phyloP scores from a whole-genome alignment of 805 yeast genomes.

The Priceomyces medius region DNA sequence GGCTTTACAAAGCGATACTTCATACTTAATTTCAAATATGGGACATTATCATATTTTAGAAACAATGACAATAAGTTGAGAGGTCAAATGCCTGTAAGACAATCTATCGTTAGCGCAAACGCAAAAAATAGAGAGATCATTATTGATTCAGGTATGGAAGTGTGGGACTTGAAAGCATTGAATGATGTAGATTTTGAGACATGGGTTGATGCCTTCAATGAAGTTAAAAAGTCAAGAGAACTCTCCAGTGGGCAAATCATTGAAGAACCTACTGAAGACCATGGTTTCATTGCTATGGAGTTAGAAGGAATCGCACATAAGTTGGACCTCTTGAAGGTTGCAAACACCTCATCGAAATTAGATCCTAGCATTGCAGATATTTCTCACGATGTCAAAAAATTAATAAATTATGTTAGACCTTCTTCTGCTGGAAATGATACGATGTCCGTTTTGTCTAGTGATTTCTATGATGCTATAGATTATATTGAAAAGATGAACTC shows the following conservation, averaged over 20 bases:
- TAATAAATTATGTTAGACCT: slow-evolving; percentile 16
- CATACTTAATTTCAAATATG: slow-evolving; percentile 75
- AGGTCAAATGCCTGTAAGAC: slow-evolving; percentile 87
- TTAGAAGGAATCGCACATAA: slow-evolving; percentile 21
- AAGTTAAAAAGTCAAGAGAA: slow-evolving; percentile 34
- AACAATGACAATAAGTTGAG: slow-evolving; percentile 70
- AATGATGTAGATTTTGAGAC: slow-evolving; percentile 63
- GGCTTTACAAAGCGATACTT: slow-evolving; percentile 86
- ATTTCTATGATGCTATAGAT: slow-evolving; percentile 65
- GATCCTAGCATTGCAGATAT: slow-evolving; percentile 10
- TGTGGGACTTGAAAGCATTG: slow-evolving; percentile 81
- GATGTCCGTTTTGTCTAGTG: slow-evolving; percentile 30
- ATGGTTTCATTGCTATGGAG: slow-evolving; percentile 11
- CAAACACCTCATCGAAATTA: slow-evolving; percentile 6
- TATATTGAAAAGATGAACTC: slow-evolving; percentile 45
- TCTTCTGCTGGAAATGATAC: slow-evolving; percentile 18
- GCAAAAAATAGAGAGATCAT: slow-evolving; percentile 64
- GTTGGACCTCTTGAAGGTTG: slow-evolving; percentile 18
- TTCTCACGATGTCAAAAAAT: slow-evolving; percentile 18
- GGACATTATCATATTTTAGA: slow-evolving; percentile 80
- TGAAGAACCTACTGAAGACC: slow-evolving; percentile 12
- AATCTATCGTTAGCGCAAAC: slow-evolving; percentile 81
- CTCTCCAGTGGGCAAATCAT: slow-evolving; percentile 5
- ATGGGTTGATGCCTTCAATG: slow-evolving; percentile 82
- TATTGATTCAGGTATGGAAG: slow-evolving; percentile 92